A percentile compares a stretch with the other conserved stretches of the same genome.
These are phyloP conservation scores for Russula sp. DNA, from an alignment of 768 basidiomycete genomes.

Conservation along the genomic window DNA sequence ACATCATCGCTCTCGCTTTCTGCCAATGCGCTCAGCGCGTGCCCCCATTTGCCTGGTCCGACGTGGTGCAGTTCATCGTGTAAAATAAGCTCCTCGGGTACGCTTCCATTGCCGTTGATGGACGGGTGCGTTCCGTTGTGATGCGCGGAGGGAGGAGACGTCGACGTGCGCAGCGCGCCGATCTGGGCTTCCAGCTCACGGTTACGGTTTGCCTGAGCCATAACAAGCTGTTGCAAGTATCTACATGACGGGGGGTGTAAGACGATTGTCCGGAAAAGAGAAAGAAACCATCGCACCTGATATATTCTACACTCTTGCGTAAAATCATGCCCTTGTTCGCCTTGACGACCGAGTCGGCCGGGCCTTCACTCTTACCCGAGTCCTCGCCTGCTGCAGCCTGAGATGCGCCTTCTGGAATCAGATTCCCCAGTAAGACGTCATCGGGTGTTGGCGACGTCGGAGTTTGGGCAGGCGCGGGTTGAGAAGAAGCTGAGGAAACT, in stretches of 20 bases:
- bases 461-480: conserved; percentile 12
- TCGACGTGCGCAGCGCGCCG: neutral
- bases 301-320: conserved; percentile 52
- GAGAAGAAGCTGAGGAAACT: neutral
- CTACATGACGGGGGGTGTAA: conserved; percentile 25
- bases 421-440: conserved; percentile 20
- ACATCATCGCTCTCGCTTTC: conserved; percentile 21
- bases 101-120: conserved; percentile 5
- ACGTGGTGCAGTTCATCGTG: conserved; percentile 13
- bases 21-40: conserved; percentile 8
- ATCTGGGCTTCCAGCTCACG: conserved; percentile 73
- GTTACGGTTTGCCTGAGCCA: conserved; percentile 69
- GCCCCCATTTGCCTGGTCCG: conserved; percentile 16
- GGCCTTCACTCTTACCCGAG: conserved; percentile 27
- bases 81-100: conserved; percentile 10
- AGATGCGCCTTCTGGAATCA: conserved; percentile 13
- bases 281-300: conserved; percentile 28
- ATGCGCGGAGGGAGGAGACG: neutral
- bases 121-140: conserved; percentile 3
- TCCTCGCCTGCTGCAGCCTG: conserved; percentile 16
- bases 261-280: neutral
- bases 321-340: conserved; percentile 95
- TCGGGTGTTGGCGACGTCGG: conserved; percentile 22
- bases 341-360: conserved; percentile 52
- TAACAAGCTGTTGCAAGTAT: conserved; percentile 82